Evolutionary conservation across 2,329 filamentous ascomycete species (phyloP), one percentile per base, ranked within the genome.

Genomic region (Zymoseptoria tritici): DNA sequence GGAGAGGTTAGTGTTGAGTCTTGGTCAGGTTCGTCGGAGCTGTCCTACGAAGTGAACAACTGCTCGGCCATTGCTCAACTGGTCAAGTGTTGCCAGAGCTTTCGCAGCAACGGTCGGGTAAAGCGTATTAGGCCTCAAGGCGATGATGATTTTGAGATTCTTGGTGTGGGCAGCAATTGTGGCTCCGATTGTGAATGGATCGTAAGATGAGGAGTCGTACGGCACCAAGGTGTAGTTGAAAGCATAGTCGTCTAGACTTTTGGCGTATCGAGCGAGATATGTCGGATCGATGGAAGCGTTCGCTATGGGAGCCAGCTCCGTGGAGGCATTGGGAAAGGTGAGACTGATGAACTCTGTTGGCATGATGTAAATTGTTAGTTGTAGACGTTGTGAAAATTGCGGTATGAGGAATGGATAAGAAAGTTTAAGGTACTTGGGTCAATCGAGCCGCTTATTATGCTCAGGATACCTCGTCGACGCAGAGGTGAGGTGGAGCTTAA

Each of bases 41-140:
- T 26, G 9, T 9, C 51, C 4, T 26, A 53, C 51, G 67, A 85
- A 84, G 66, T 86, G 83, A 9, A 85, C 83, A 0, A 85, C 83
- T 3, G 79, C 83, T 9, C 83, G 79, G 7, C 83, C 83, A 2
- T 70, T 72, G 68, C 80, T 81, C 24, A 85, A 79, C 62, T 85
- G 83, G 63, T 85, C 83, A 0, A 86, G 79, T 0, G 83, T 85
- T 1, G 83, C 82, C 1, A 86, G 78, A 3, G 81, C 79, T 70
- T 85, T 85, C 50, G 83, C 83, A 0, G 83, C 83, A 0, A 85
- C 83, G 1, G 83, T 86, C 3, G 83, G 83, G 66, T 83, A 85
- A 7, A 85, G 68, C 0, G 82, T 85, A 74, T 86, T 86, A 29
- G 83, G 83, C 1, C 83, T 79, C 2, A 85, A 77, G 2, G 83